A percentile compares a stretch with the other conserved stretches of the same genome.
Evolutionary conservation across 2,329 filamentous ascomycete species (phyloP).

Genomic region (Dothidotthia symphoricarpi): DNA sequence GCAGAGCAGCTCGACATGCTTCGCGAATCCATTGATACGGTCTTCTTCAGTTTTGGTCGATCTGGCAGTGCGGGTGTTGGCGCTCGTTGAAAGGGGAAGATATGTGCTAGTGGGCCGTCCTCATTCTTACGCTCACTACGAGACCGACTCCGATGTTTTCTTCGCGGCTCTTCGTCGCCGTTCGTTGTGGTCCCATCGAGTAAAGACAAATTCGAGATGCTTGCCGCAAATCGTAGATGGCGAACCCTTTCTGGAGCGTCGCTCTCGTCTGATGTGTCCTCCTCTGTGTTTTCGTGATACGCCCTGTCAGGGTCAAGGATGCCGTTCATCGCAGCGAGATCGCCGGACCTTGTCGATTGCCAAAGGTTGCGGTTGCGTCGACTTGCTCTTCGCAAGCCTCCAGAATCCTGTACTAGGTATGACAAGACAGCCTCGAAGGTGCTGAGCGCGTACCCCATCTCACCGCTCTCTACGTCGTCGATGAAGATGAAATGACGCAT

Average conservation of each 20-base stretch:
- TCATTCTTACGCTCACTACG: slow-evolving; percentile 17
- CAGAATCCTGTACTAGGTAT: slow-evolving; percentile 81
- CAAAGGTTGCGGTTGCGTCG: slow-evolving; percentile 81
- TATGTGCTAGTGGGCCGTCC: slow-evolving; percentile 64
- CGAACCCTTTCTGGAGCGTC: slow-evolving; percentile 20
- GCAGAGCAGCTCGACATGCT: slow-evolving; percentile 86
- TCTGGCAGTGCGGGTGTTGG: slow-evolving; percentile 48
- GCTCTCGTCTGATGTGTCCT: slow-evolving; percentile 31
- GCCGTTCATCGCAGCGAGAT: slow-evolving; percentile 69
- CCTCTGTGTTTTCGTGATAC: slow-evolving; percentile 34
- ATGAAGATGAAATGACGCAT: slow-evolving; percentile 98
- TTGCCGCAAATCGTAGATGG: slow-evolving; percentile 36
- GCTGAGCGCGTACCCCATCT: slow-evolving; percentile 93
- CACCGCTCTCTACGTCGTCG: slow-evolving; percentile 93
- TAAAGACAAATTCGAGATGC: slow-evolving; percentile 28
- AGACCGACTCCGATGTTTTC: slow-evolving; percentile 22
- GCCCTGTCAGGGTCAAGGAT: slow-evolving; percentile 71
- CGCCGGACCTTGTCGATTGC: slow-evolving; percentile 79
- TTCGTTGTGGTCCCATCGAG: slow-evolving; percentile 30
- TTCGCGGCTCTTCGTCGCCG: slow-evolving; percentile 25
- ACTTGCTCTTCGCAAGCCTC: slow-evolving; percentile 78
- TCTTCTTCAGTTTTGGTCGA: slow-evolving; percentile 63
- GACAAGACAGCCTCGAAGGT: slow-evolving; percentile 92
- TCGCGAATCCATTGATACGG: slow-evolving; percentile 83
- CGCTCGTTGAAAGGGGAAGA: slow-evolving; percentile 83